Percentiles rank a stretch among this genome's conserved stretches.
These are phyloP conservation scores for Umbelopsis vinacea DNA, from an alignment of 192 early-diverging fungal genomes.

Conservation along the genomic window DNA sequence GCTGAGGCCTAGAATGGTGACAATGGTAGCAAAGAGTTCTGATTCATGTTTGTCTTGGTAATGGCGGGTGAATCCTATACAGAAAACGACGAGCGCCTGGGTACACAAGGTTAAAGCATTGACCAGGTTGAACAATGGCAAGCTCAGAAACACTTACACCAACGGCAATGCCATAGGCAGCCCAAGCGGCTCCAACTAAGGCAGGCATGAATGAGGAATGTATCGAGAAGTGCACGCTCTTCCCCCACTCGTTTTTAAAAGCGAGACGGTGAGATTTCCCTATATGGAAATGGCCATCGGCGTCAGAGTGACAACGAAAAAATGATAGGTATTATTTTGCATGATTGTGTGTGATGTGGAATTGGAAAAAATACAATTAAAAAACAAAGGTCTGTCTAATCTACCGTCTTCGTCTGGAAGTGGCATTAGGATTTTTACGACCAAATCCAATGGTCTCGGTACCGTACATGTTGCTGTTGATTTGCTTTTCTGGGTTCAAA, in stretches of 20 bases:
- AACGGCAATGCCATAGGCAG: slow-evolving; percentile 49
- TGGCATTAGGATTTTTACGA: slow-evolving; percentile 70
- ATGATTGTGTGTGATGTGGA: not conserved
- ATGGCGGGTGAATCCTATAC: slow-evolving; percentile 52
- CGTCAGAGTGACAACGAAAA: not conserved
- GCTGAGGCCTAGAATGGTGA: slow-evolving; percentile 52
- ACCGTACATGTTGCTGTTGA: slow-evolving; percentile 64
- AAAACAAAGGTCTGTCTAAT: slow-evolving; percentile 19
- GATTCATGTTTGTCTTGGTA: slow-evolving; percentile 54
- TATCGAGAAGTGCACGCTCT: not conserved
- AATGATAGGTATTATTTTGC: slow-evolving; percentile 5
- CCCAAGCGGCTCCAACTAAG: slow-evolving; percentile 49
- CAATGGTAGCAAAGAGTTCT: slow-evolving; percentile 54
- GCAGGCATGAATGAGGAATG: slow-evolving; percentile 29
- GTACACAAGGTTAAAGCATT: not conserved
- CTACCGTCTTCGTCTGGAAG: slow-evolving; percentile 58
- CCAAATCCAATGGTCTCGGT: slow-evolving; percentile 70
- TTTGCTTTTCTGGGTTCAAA: slow-evolving; percentile 45
- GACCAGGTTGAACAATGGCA: not conserved
- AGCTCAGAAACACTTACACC: slow-evolving; percentile 35
- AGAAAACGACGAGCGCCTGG: slow-evolving; percentile 52
- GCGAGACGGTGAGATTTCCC: not conserved
- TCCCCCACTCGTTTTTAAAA: not conserved
- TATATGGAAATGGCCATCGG: not conserved
- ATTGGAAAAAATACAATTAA: not conserved